Percentiles rank a stretch among this genome's conserved stretches.
Evolutionary conservation across 352 stramenopile species (phyloP).

Genomic region (Phytophthora pisi): DNA sequence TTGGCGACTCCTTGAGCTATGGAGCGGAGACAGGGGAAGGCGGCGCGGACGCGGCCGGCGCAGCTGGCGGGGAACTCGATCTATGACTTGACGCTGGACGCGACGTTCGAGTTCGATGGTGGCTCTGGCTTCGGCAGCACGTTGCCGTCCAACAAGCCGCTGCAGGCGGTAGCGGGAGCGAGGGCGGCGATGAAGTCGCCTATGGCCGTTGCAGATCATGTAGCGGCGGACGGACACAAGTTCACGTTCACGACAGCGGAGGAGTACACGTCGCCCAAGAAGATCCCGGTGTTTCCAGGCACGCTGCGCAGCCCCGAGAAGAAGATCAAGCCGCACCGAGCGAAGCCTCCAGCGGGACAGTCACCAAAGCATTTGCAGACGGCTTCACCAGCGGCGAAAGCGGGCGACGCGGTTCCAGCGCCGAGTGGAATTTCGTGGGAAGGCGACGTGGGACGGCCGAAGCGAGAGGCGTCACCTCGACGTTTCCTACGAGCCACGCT

Average conservation of each 20-base stretch:
- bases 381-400: constrained; percentile 14
- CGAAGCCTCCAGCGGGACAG: constrained; percentile 15
- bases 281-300: constrained; percentile 73
- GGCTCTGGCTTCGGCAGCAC: constrained; percentile 65
- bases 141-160: constrained; percentile 61
- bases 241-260: constrained; percentile 75
- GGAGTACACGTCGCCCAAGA: constrained; percentile 81
- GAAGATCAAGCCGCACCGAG: constrained; percentile 25
- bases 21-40: constrained; percentile 9
- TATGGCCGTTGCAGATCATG: constrained; percentile 4
- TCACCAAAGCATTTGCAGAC: constrained; percentile 22
- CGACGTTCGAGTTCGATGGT: constrained; percentile 76
- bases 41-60: constrained; percentile 1
- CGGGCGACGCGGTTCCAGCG: constrained; percentile 6
- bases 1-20: constrained; percentile 24
- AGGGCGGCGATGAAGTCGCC: constrained; percentile 30
- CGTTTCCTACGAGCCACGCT: constrained; percentile 72
- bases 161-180: constrained; percentile 39
- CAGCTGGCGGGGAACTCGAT: constrained; percentile 28
- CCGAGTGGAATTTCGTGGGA: constrained; percentile 14
- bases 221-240: constrained; percentile 35
- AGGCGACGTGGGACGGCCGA: constrained; percentile 36
- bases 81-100: constrained; percentile 61
- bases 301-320: constrained; percentile 61
- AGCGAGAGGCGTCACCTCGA: constrained; percentile 59